Base-by-base conservation (phyloP, 805 yeast species). In the Sporopachydermia lactativora region DNA sequence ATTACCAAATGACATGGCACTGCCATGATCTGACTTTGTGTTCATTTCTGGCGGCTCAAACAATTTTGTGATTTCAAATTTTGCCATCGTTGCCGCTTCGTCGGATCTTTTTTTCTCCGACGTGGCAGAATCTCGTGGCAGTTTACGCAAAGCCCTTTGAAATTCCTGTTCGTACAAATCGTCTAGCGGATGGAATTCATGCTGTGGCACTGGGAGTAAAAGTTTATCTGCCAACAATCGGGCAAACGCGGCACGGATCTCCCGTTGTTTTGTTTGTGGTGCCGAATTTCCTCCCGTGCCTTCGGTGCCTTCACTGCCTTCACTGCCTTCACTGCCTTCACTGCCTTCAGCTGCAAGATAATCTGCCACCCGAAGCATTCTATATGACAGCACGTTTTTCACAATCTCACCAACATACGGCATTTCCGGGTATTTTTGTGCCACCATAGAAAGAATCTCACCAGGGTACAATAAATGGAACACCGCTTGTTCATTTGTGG, bases 401-500 rank as follows among this genome's bases (percentile, higher is more conserved):
- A 82, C 63, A 16, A 82, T 70, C 40, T 74, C 75, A 2, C 81
- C 76, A 28, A 59, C 60, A 16, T 60, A 61, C 13, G 73, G 68
- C 38, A 50, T 61, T 18, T 58, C 61, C 15, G 50, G 31, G 44
- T 67, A 71, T 4, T 48, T 44, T n/a, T 58, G 54, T 42, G 71
- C 66, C 38, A 80, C 65, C 44, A 65, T 65, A 39, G 68, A 57
- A 19, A 85, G 65, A 44, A 86, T 75, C 41, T 81, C 82, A 36
- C 95, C 96, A 4, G 86, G 65, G 57, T 86, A 83, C 14, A 86
- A 57, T 41, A 85, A 62, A 42, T 71, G 58, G 46, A 75, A 65
- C 15, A 77, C 58, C 4, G 94, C 94, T 28, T 65, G 66, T 45
- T 78, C 79, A 51, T 77, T 70, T 44, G 75, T 71, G 19, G 64